These are phyloP conservation scores for Phytopythium ostracodes DNA, from an alignment of 352 stramenopile genomes.

Conservation along the genomic window DNA sequence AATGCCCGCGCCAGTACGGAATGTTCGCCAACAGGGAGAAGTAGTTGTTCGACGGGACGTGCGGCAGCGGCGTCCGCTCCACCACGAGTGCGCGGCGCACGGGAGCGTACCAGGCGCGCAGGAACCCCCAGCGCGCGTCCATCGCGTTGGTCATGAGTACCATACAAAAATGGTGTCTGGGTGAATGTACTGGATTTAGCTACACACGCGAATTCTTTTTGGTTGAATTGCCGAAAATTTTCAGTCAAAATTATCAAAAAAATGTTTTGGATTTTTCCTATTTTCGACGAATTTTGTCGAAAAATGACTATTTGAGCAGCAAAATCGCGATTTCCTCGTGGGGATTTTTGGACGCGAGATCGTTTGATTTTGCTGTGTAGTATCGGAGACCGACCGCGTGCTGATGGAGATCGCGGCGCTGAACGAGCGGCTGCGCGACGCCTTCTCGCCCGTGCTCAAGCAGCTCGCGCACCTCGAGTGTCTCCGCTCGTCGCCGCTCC, in stretches of 20 bases:
- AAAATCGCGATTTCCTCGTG: neutral
- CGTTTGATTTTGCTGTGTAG: neutral
- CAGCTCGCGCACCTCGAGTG: slow-evolving; percentile 27
- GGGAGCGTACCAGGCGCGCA: neutral
- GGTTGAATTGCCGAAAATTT: too few species aligned
- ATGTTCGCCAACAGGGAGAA: too few species aligned
- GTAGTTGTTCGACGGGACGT: neutral
- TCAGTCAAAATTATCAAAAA: too few species aligned
- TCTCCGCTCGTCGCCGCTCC: neutral
- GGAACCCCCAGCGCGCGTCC: neutral
- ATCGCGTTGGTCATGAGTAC: too few species aligned
- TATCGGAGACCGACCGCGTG: neutral
- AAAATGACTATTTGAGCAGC: neutral
- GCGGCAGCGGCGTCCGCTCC: neutral
- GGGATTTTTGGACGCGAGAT: neutral
- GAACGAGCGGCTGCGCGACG: slow-evolving; percentile 59
- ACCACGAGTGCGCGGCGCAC: neutral
- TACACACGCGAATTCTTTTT: too few species aligned
- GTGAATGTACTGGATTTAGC: too few species aligned
- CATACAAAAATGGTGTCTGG: too few species aligned
- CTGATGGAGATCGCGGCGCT: slow-evolving; percentile 52
- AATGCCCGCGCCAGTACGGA: too few species aligned
- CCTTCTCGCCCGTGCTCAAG: slow-evolving; percentile 61
- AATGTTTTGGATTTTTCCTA: too few species aligned
- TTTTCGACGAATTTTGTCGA: neutral